Conservation (phyloP, 139 green algal genomes). For the Dunaliella primolecta region DNA sequence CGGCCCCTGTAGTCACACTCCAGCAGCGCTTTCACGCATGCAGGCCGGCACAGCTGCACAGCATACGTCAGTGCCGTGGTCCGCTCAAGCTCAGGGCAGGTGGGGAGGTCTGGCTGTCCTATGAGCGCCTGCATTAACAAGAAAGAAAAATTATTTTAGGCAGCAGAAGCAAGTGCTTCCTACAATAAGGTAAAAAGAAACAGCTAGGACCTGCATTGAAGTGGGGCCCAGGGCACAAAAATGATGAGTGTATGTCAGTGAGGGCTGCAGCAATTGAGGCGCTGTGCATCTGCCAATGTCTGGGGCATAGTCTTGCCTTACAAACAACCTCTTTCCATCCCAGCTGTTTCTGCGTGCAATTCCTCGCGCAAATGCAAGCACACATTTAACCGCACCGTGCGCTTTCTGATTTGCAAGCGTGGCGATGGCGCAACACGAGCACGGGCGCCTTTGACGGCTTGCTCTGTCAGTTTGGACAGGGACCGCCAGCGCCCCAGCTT, state of each 20-base stretch:
- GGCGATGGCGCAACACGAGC: not conserved
- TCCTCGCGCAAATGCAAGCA: not conserved
- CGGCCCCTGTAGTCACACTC: not conserved
- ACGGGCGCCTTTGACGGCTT: not conserved
- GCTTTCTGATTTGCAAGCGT: not conserved
- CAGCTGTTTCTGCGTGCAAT: no score
- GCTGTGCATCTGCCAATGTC: no score
- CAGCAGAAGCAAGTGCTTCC: no score
- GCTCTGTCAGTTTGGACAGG: not conserved
- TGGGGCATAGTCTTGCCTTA: no score
- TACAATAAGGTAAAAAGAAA: no score
- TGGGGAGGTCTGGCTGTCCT: not conserved
- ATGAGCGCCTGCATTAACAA: not conserved
- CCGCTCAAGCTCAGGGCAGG: not conserved
- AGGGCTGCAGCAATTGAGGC: no score
- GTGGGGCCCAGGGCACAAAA: no score
- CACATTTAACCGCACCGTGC: not conserved
- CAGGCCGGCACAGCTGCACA: conserved; percentile 5
- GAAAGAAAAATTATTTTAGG: no score
- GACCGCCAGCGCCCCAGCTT: not conserved
- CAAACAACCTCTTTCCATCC: no score
- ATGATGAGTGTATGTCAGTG: no score
- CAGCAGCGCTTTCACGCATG: conserved; percentile 15
- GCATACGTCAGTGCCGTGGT: conserved; percentile 8
- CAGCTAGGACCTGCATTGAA: no score